Percentiles rank a stretch among this genome's conserved stretches.
phyloP scores from a whole-genome alignment of 2,329 filamentous ascomycete species.

The Graphiopsis chlorocephala region DNA sequence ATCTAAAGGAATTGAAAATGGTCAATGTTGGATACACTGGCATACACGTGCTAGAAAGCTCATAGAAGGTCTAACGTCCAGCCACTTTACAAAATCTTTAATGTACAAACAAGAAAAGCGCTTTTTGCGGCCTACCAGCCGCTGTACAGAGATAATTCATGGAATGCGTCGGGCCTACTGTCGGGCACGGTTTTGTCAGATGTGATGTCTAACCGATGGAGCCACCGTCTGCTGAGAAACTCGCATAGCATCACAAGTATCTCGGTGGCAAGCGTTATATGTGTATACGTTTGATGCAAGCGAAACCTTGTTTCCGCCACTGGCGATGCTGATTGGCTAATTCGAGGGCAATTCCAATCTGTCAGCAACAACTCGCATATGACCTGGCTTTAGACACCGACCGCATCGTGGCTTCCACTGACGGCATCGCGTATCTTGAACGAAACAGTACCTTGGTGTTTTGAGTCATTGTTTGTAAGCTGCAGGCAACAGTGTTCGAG shows the following conservation, averaged over 20 bases:
- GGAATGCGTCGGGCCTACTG: neutral
- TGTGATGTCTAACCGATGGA: neutral
- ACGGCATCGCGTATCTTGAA: neutral
- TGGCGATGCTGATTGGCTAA: neutral
- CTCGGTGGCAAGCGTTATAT: neutral
- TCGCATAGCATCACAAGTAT: neutral
- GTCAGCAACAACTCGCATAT: neutral
- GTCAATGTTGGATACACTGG: neutral
- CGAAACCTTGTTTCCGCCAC: neutral
- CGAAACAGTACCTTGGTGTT: neutral
- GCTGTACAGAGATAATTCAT: neutral
- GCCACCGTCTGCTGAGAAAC: neutral
- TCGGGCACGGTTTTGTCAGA: neutral
- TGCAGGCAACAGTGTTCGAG: neutral
- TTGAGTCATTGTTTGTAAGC: neutral
- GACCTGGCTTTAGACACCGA: neutral
- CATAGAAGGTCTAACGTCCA: neutral
- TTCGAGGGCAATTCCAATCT: constrained; percentile 4
- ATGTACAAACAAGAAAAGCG: constrained; percentile 1
- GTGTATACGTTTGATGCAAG: neutral
- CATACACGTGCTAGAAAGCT: neutral
- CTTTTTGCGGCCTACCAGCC: neutral
- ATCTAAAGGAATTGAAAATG: neutral
- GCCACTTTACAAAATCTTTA: neutral
- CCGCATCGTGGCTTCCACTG: neutral